Percentiles rank a stretch among this genome's conserved stretches.
phyloP scores from a whole-genome alignment of 768 basidiomycete genomes.

The Boletus patriciae region DNA sequence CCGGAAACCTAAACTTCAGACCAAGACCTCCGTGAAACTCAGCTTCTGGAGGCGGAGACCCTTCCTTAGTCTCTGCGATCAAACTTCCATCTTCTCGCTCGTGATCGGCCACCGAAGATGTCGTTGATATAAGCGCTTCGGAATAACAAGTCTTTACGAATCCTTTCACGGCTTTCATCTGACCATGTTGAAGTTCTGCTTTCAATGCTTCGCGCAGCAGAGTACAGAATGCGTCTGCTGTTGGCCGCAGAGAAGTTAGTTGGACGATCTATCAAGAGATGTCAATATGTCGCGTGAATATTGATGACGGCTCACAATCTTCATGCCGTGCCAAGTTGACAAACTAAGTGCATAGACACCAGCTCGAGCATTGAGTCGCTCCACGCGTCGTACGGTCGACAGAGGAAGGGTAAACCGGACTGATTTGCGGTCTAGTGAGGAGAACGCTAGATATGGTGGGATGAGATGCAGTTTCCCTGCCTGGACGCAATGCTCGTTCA shows the following conservation, averaged over 20 bases:
- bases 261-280: constrained; percentile 69
- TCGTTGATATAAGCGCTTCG: constrained; percentile 72
- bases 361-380: constrained; percentile 87
- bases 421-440: constrained; percentile 88
- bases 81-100: constrained; percentile 71
- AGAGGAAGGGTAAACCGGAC: constrained; percentile 90
- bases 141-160: constrained; percentile 95
- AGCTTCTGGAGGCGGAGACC: constrained; percentile 44
- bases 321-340: constrained; percentile 90
- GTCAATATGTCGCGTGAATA: constrained; percentile 5
- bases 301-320: constrained; percentile 59
- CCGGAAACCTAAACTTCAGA: constrained; percentile 84
- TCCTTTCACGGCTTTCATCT: constrained; percentile 90
- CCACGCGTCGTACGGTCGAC: constrained; percentile 89
- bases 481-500: constrained; percentile 39
- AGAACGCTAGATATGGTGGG: constrained; percentile 87
- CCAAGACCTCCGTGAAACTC: constrained; percentile 79
- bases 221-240: constrained; percentile 90
- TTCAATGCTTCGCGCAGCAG: constrained; percentile 88
- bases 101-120: constrained; percentile 56
- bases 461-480: constrained; percentile 89
- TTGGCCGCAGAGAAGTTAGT: constrained; percentile 88
- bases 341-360: constrained; percentile 96
- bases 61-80: constrained; percentile 53
- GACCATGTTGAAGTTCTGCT: constrained; percentile 81